Base-by-base conservation (phyloP, 2,329 filamentous ascomycete genomes). In the Ophiostoma piceae region DNA sequence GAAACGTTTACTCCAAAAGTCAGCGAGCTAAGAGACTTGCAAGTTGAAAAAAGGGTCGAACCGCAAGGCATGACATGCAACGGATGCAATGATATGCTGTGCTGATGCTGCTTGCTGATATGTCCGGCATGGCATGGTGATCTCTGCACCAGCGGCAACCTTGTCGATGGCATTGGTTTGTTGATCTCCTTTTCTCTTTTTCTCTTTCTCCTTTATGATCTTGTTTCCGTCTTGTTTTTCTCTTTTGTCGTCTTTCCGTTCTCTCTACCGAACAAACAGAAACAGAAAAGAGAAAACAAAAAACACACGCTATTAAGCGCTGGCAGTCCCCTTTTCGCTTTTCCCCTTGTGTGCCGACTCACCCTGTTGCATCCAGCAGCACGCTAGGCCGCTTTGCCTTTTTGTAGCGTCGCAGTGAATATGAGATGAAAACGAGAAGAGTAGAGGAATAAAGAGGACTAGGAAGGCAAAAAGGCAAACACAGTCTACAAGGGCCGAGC, bases 11-110 rank as follows among this genome's bases (percentile, higher is more conserved):
- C 16, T 65, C 62, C 57, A 19, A n/a, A 41, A 47, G 19, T 29
- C 26, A 29, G 26, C 26, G 5, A 19, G 16, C 12, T 35, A 35
- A 35, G 35, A 35, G 35, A 35, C 35, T 35, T 35, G 3, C 3
- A 26, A 62, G 57, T 62, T 62, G 57, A 62, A 62, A 62, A 62
- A 62, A 32, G 57, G 57, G 29, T 65, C 35, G 32, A 65, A n/a
- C 62, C 62, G 60, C 60, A 64, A 3, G 2, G 11, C 26, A 47
- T 43, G 41, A 2, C 14, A 47, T 35, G 57, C 29, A 64, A 66
- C 16, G 12, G 57, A 62, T 29, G 26, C 51, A 12, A 60, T 60
- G 16, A 32, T 9, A 60, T 26, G 19, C 26, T 41, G 39, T 41
- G 39, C 39, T 41, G 41, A 67, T 41, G 39, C 12, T 41, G 9